These are phyloP conservation scores for Cystofilobasidium ferigula DNA, from an alignment of 768 basidiomycete genomes.

Conservation along the genomic window DNA sequence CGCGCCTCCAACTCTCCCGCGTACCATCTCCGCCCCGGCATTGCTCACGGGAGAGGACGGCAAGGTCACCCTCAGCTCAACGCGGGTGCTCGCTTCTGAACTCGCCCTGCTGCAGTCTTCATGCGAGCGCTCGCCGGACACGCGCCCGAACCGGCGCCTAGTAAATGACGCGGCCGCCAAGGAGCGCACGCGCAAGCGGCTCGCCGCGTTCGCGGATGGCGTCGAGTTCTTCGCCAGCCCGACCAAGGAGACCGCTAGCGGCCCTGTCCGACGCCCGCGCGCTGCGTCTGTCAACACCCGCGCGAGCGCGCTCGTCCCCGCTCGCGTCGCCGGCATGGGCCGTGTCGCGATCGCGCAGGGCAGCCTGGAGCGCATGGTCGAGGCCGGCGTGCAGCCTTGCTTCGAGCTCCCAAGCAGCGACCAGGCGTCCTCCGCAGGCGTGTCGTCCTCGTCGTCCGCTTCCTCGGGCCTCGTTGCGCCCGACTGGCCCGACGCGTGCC, in stretches of 20 bases:
- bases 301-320: slow-evolving; percentile 5
- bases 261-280: not conserved
- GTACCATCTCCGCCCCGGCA: slow-evolving; percentile 22
- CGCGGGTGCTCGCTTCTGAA: slow-evolving; percentile 17
- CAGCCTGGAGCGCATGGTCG: slow-evolving; percentile 7
- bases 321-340: slow-evolving; percentile 11
- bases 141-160: not conserved
- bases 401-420: not conserved
- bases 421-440: not conserved
- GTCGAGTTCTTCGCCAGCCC: slow-evolving; percentile 12
- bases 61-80: slow-evolving; percentile 5
- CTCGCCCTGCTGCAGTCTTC: slow-evolving; percentile 20
- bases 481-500: slow-evolving; percentile 19
- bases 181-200: slow-evolving; percentile 14
- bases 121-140: not conserved
- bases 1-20: slow-evolving; percentile 1
- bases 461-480: slow-evolving; percentile 1
- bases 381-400: not conserved
- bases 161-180: slow-evolving; percentile 2
- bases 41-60: slow-evolving; percentile 14
- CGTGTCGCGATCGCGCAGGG: slow-evolving; percentile 13
- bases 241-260: not conserved
- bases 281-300: not conserved
- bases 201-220: slow-evolving; percentile 11
- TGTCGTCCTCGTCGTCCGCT: not conserved